Conservation (phyloP, 768 basidiomycete genomes). For the Solioccasus polychromus region DNA sequence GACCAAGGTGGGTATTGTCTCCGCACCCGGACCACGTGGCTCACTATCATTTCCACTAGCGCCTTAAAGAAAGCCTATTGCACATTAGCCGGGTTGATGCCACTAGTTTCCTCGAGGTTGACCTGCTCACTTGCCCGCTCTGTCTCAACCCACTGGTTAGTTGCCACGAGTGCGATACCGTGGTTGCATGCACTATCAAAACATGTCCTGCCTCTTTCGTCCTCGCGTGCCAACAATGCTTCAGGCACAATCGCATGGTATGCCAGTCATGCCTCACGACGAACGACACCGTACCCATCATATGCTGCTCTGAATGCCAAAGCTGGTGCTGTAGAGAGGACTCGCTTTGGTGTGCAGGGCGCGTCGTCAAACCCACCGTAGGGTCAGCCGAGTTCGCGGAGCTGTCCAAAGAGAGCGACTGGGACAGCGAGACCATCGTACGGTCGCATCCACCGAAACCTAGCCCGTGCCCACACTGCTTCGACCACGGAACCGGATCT, state of each 20-base stretch:
- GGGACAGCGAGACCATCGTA: conserved; percentile 10
- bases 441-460: conserved; percentile 16
- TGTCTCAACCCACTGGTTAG: not conserved
- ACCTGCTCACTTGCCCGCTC: conserved; percentile 16
- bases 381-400: conserved; percentile 5
- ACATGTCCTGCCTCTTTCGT: not conserved
- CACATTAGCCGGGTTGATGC: conserved; percentile 8
- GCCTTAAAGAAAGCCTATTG: too few species aligned
- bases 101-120: conserved; percentile 1
- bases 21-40: not conserved
- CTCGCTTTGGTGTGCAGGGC: conserved; percentile 14
- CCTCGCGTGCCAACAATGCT: conserved; percentile 3
- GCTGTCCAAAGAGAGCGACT: conserved; percentile 1
- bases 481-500: too few species aligned
- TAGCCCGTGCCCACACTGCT: conserved; percentile 5
- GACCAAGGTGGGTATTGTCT: not conserved
- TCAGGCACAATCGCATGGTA: not conserved
- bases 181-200: not conserved
- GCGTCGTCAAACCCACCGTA: conserved; percentile 3
- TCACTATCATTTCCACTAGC: conserved; percentile 12
- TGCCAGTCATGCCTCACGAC: conserved; percentile 8
- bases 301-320: conserved; percentile 6
- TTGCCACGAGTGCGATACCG: conserved; percentile 11
- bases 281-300: conserved; percentile 1
- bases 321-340: conserved; percentile 14